phyloP scores from a whole-genome alignment of 140 eudicot genomes.

The Oenanthe javanica region DNA sequence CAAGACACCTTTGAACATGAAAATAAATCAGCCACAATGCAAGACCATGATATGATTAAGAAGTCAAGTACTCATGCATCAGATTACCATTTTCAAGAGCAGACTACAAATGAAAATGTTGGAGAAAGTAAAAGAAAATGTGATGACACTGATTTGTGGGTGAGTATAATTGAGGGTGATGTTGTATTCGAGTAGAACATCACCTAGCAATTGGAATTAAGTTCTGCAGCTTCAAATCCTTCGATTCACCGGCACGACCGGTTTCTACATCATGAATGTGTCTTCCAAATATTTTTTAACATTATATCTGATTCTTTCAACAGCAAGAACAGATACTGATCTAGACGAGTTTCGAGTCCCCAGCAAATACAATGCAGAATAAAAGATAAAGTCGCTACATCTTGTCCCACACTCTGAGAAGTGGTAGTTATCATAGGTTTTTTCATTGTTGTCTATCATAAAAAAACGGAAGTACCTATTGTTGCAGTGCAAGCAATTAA shows the following conservation, averaged over 20 bases:
- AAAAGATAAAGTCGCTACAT: too few species aligned
- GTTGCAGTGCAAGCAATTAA: not conserved
- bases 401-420: too few species aligned
- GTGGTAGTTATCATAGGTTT: too few species aligned
- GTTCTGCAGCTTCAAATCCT: not conserved
- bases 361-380: too few species aligned
- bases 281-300: not conserved
- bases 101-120: not conserved
- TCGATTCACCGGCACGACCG: not conserved
- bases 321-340: not conserved
- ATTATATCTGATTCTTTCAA: not conserved
- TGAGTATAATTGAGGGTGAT: not conserved
- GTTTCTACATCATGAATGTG: not conserved
- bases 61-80: constrained; percentile 8
- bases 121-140: not conserved
- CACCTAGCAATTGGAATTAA: not conserved
- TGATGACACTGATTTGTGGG: constrained; percentile 13
- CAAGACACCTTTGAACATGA: not conserved
- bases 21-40: not conserved
- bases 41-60: not conserved
- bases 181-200: constrained; percentile 1
- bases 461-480: not conserved
- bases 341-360: too few species aligned
- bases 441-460: not conserved
- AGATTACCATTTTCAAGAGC: constrained; percentile 4